Evolutionary conservation across 768 basidiomycete genomes (phyloP).

Genomic region (Hygrocybe punicea): DNA sequence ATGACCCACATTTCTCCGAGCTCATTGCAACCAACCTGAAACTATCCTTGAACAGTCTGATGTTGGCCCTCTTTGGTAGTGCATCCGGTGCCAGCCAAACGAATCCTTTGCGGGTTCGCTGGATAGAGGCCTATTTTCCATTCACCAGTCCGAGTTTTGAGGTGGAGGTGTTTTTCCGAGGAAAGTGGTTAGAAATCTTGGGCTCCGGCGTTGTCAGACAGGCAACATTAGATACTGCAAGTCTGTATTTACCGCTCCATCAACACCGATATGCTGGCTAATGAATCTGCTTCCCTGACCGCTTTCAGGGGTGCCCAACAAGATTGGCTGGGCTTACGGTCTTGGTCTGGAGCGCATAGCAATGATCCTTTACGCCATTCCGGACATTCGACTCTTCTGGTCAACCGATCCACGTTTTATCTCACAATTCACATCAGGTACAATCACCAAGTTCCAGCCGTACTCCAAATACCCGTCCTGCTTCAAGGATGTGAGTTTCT

Average conservation of each 20-base stretch:
- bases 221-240: constrained; percentile 80
- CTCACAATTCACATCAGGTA: constrained; percentile 74
- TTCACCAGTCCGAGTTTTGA: constrained; percentile 98
- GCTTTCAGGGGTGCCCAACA: constrained; percentile 63
- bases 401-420: constrained; percentile 83
- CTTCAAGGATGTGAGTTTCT: constrained; percentile 95
- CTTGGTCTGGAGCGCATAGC: constrained; percentile 95
- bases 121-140: constrained; percentile 98
- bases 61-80: constrained; percentile 77
- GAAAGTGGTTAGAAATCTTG: constrained; percentile 95
- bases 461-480: constrained; percentile 92
- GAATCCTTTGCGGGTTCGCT: constrained; percentile 82
- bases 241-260: constrained; percentile 45
- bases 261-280: constrained; percentile 7
- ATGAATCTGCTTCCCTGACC: neutral
- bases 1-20: constrained; percentile 70
- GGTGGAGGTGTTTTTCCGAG: constrained; percentile 94
- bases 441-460: constrained; percentile 79
- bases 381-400: constrained; percentile 99
- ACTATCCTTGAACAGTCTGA: constrained; percentile 79
- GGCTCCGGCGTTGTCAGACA: constrained; percentile 92
- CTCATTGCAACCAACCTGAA: constrained; percentile 85
- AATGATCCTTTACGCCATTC: constrained; percentile 95
- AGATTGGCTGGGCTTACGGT: constrained; percentile 97
- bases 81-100: constrained; percentile 46